Conservation (phyloP, 345 rosid genomes). For the Murraya koenigii region DNA sequence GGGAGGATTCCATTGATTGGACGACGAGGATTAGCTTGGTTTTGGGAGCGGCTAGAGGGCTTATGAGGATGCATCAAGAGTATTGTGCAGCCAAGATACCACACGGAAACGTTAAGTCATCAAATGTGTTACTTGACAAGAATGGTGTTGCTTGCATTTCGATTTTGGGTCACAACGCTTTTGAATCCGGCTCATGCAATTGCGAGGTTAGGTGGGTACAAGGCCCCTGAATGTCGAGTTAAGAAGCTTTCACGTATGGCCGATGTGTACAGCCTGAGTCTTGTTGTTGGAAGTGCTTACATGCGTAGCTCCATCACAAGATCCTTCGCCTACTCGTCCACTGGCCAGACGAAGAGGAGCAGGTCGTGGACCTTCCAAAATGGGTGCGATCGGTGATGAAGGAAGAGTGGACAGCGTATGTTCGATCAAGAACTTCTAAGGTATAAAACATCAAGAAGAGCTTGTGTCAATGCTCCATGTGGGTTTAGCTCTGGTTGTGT, state of each 20-base stretch:
- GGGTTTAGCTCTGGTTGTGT: constrained; percentile 69
- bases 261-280: constrained; percentile 88
- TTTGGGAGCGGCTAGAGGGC: constrained; percentile 85
- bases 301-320: constrained; percentile 70
- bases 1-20: constrained; percentile 95
- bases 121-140: constrained; percentile 79
- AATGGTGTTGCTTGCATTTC: constrained; percentile 82
- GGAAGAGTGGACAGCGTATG: constrained; percentile 98
- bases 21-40: constrained; percentile 90
- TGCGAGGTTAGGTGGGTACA: constrained; percentile 88
- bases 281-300: constrained; percentile 80
- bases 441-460: constrained; percentile 89
- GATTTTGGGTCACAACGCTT: constrained; percentile 89
- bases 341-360: constrained; percentile 59
- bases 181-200: constrained; percentile 85
- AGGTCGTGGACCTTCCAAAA: constrained; percentile 67
- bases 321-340: constrained; percentile 67
- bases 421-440: constrained; percentile 91
- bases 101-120: constrained; percentile 84
- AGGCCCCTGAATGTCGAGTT: constrained; percentile 78
- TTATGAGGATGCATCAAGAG: constrained; percentile 77
- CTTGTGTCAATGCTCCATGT: constrained; percentile 92
- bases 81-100: constrained; percentile 61
- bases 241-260: constrained; percentile 82
- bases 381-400: constrained; percentile 95